Conservation (phyloP, 179 eudicot species). For the Actinidia polygama region DNA sequence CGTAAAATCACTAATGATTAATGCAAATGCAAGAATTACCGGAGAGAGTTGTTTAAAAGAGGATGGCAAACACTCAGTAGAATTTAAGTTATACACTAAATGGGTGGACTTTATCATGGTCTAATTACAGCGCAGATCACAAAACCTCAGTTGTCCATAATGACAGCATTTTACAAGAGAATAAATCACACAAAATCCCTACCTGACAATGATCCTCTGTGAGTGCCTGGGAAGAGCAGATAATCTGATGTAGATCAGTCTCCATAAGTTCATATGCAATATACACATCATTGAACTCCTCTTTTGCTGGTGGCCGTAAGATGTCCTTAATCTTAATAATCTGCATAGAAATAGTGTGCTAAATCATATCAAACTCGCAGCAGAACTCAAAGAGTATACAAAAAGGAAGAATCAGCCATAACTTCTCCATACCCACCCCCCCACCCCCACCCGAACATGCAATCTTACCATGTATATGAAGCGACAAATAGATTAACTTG, state of each 20-base stretch:
- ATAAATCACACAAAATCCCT: neutral
- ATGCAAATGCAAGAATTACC: neutral
- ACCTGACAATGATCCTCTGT: conserved; percentile 69
- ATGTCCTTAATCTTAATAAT: conserved; percentile 64
- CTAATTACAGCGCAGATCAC: neutral
- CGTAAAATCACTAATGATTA: neutral
- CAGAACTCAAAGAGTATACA: neutral
- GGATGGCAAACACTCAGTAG: neutral
- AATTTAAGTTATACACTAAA: neutral
- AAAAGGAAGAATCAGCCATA: neutral
- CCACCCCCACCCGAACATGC: neutral
- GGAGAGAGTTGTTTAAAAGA: neutral
- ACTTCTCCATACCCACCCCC: neutral
- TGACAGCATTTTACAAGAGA: neutral
- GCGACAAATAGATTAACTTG: neutral
- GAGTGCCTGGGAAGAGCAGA: conserved; percentile 55
- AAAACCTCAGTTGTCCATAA: neutral
- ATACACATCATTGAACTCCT: conserved; percentile 60
- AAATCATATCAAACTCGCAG: conserved; percentile 13
- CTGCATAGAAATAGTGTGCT: conserved; percentile 35
- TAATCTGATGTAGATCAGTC: conserved; percentile 59
- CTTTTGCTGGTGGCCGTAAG: conserved; percentile 57
- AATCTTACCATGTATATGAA: neutral
- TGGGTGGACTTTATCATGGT: neutral
- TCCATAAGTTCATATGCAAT: conserved; percentile 61